Percentiles rank a stretch among this genome's conserved stretches.
Conservation (phyloP, 257 asterid genomes). For the Linaria vulgaris region DNA sequence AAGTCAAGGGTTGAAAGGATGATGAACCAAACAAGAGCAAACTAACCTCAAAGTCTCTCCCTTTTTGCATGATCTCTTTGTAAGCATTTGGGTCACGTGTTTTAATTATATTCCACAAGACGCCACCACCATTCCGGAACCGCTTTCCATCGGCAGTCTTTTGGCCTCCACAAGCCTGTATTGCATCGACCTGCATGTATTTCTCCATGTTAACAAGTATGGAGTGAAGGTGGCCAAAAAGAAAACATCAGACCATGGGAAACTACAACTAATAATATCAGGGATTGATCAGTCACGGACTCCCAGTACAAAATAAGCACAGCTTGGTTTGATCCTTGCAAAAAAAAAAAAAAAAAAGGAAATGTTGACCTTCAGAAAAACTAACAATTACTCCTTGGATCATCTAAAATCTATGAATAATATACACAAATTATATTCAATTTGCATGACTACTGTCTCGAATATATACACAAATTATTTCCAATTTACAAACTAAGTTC, state of each 20-base stretch:
- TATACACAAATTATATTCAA: background rate
- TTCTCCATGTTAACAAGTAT: conserved; percentile 12
- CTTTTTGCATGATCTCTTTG: conserved; percentile 85
- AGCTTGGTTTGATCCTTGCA: background rate
- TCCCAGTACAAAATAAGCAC: background rate
- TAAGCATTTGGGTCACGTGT: conserved; percentile 84
- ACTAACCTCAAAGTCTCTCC: conserved; percentile 88
- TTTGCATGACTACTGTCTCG: background rate
- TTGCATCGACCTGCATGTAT: conserved; percentile 78
- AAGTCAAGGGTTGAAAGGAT: background rate
- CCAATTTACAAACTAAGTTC: background rate
- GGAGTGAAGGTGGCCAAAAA: conserved; percentile 4
- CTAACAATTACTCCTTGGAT: background rate
- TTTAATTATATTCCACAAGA: conserved; percentile 87
- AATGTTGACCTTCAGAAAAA: conserved; percentile 6
- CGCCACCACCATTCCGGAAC: conserved; percentile 76
- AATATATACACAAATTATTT: too few relatives aligned
- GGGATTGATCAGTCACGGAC: background rate
- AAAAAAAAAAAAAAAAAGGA: too few relatives aligned
- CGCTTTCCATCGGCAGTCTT: conserved; percentile 77
- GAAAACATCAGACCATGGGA: background rate
- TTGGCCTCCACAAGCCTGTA: conserved; percentile 95
- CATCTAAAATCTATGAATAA: background rate
- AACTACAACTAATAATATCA: conserved; percentile 1
- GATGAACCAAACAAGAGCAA: background rate